A percentile compares a stretch with the other conserved stretches of the same genome.
Conservation (phyloP, 805 yeast species). For the Kazachstania bromeliacearum region DNA sequence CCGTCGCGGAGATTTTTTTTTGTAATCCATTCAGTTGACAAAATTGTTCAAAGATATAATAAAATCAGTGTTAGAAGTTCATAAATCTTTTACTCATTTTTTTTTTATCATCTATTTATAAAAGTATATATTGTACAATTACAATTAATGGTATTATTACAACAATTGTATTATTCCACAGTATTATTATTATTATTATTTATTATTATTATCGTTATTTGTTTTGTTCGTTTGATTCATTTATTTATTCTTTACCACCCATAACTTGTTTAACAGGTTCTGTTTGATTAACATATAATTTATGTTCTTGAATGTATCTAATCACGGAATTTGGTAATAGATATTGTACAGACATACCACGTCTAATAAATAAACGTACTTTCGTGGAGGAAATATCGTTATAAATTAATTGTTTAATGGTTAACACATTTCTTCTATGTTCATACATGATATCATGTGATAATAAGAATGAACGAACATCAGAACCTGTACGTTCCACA, state of each 20-base stretch:
- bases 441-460: constrained; percentile 97
- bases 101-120: too few species aligned
- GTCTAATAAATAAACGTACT: constrained; percentile 80
- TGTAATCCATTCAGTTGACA: too few species aligned
- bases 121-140: too few species aligned
- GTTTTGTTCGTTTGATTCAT: too few species aligned
- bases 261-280: constrained; percentile 91
- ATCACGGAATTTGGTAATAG: constrained; percentile 89
- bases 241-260: too few species aligned
- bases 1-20: too few species aligned
- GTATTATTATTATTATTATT: too few species aligned
- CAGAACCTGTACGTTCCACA: constrained; percentile 94
- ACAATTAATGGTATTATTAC: too few species aligned
- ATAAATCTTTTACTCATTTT: too few species aligned
- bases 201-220: background rate
- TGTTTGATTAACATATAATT: constrained; percentile 70
- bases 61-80: too few species aligned
- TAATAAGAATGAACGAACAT: constrained; percentile 82
- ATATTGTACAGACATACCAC: constrained; percentile 96
- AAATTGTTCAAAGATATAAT: too few species aligned
- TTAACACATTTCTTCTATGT: constrained; percentile 85
- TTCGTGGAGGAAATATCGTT: constrained; percentile 94
- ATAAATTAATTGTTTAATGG: constrained; percentile 90
- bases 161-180: background rate
- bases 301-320: constrained; percentile 88